phyloP scores from a whole-genome alignment of 2,329 filamentous ascomycete species.

The Huntiella omanensis region DNA sequence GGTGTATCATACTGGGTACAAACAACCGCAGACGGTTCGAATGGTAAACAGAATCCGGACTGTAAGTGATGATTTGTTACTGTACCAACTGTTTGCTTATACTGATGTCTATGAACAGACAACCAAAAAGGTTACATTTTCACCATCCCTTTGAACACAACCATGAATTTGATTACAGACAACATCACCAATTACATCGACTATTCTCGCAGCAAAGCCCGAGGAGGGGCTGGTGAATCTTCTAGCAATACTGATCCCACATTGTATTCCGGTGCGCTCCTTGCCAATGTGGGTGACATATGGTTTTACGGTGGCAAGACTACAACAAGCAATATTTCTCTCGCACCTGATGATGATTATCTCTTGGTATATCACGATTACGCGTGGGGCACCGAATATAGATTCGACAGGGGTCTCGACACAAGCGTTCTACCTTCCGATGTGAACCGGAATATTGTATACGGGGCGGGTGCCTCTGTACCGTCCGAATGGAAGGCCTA shows the following conservation, averaged over 20 bases:
- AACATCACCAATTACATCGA: slow-evolving; percentile 33
- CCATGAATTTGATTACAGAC: slow-evolving; percentile 12
- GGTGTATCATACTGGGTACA: slow-evolving; percentile 35
- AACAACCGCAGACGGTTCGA: slow-evolving; percentile 26
- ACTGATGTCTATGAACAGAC: slow-evolving; percentile 18
- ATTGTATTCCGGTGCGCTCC: slow-evolving; percentile 43
- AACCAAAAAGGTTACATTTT: slow-evolving; percentile 35
- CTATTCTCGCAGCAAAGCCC: slow-evolving; percentile 26
- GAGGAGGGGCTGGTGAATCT: slow-evolving; percentile 26
- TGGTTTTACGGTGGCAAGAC: slow-evolving; percentile 44
- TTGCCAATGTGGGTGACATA: slow-evolving; percentile 44
- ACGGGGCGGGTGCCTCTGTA: slow-evolving; percentile 42
- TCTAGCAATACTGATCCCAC: slow-evolving; percentile 35
- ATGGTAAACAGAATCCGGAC: slow-evolving; percentile 17
- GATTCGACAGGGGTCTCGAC: slow-evolving; percentile 27
- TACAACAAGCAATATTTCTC: slow-evolving; percentile 18
- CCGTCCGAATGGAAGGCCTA: slow-evolving; percentile 54
- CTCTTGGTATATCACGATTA: slow-evolving; percentile 33
- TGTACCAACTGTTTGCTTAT: slow-evolving; percentile 4
- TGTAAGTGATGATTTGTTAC: slow-evolving; percentile 20
- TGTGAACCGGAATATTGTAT: slow-evolving; percentile 43
- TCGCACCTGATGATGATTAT: slow-evolving; percentile 23
- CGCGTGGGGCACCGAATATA: slow-evolving; percentile 28
- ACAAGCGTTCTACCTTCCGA: slow-evolving; percentile 21
- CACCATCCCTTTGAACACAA: slow-evolving; percentile 37